Conservation (phyloP, 1,284 basidiomycete species). For the Singerocomus inundabilis region DNA sequence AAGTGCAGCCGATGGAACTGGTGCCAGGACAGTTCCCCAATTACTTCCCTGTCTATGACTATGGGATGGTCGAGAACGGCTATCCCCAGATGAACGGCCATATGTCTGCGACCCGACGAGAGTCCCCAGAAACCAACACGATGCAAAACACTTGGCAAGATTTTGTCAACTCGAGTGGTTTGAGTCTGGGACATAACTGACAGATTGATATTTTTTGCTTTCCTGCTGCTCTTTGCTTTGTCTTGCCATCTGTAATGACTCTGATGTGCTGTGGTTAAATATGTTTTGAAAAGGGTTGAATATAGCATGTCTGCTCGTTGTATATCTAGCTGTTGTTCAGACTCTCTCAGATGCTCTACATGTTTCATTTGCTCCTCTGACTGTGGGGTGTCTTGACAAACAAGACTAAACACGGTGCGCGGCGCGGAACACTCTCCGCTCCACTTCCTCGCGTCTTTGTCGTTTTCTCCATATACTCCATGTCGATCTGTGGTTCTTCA, state of each 20-base stretch:
- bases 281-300: constrained; percentile 12
- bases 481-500: constrained; percentile 54
- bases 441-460: no score
- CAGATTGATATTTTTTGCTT: background rate
- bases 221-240: background rate
- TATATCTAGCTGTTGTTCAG: constrained; percentile 18
- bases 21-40: constrained; percentile 49
- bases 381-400: constrained; percentile 23
- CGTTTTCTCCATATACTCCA: constrained; percentile 26
- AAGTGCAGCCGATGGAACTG: constrained; percentile 33
- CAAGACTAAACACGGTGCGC: constrained; percentile 21
- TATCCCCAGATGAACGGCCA: constrained; percentile 37
- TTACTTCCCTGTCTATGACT: constrained; percentile 78
- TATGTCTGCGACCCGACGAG: constrained; percentile 37
- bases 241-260: constrained; percentile 4
- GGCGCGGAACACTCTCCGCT: no score
- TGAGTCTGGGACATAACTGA: constrained; percentile 24
- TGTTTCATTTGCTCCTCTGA: no score
- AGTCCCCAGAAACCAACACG: constrained; percentile 53
- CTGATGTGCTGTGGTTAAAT: constrained; percentile 9
- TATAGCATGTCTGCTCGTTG: constrained; percentile 10
- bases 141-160: constrained; percentile 61
- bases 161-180: constrained; percentile 43
- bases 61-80: constrained; percentile 43
- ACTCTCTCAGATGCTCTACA: background rate